phyloP scores from a whole-genome alignment of 176 grass and related monocot species.

The Oryza nivara region DNA sequence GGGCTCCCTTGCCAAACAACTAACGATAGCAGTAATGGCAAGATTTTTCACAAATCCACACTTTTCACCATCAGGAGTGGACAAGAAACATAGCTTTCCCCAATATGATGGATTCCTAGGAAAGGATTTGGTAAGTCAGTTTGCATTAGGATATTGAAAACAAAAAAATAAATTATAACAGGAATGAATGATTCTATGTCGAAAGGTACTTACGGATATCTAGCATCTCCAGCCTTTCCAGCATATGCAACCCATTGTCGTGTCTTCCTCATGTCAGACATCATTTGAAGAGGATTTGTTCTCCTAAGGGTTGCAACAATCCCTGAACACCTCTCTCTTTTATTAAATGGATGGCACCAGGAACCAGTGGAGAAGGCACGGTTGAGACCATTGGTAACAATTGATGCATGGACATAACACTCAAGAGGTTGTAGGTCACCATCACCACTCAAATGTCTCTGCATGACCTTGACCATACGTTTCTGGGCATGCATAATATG shows the following conservation, averaged over 20 bases:
- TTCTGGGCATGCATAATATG: slow-evolving; percentile 63
- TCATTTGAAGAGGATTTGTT: slow-evolving; percentile 80
- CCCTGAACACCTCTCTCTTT: slow-evolving; percentile 58
- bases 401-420: slow-evolving; percentile 63
- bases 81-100: slow-evolving; percentile 89
- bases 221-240: slow-evolving; percentile 73
- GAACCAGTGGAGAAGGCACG: slow-evolving; percentile 80
- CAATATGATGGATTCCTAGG: slow-evolving; percentile 88
- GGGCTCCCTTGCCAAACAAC: slow-evolving; percentile 50
- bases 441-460: slow-evolving; percentile 78
- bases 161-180: background rate
- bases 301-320: slow-evolving; percentile 76
- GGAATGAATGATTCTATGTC: background rate
- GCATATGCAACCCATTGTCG: slow-evolving; percentile 68
- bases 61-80: slow-evolving; percentile 80
- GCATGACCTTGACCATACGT: slow-evolving; percentile 76
- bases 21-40: slow-evolving; percentile 72
- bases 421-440: slow-evolving; percentile 53
- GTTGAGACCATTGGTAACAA: slow-evolving; percentile 81
- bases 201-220: slow-evolving; percentile 75
- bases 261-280: slow-evolving; percentile 84
- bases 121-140: slow-evolving; percentile 35
- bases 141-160: slow-evolving; percentile 25
- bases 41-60: slow-evolving; percentile 88
- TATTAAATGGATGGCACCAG: slow-evolving; percentile 68